These are phyloP conservation scores for Pythium apleroticum DNA, from an alignment of 352 stramenopile species.

Conservation along the genomic window DNA sequence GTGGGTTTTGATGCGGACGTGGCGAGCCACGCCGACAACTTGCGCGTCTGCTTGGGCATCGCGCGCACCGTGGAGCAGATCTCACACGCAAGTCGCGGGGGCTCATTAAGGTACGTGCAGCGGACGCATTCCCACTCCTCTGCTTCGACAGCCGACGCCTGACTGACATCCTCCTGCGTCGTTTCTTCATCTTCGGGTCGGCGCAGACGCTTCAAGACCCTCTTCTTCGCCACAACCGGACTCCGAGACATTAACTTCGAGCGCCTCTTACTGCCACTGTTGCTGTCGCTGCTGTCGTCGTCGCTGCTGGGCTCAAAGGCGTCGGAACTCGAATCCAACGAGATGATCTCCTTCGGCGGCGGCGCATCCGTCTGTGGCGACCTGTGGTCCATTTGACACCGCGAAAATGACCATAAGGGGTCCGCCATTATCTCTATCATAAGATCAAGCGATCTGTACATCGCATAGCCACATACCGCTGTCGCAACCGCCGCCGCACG, in stretches of 20 bases:
- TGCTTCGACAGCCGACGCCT: not conserved
- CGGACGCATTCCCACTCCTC: constrained; percentile 30
- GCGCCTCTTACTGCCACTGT: not conserved
- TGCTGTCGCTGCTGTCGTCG: constrained; percentile 7
- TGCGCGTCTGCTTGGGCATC: constrained; percentile 9
- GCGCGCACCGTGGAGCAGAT: constrained; percentile 19
- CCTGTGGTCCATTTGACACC: constrained; percentile 10
- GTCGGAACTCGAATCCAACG: constrained; percentile 22
- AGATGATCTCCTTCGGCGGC: constrained; percentile 11
- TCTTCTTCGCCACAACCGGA: not conserved
- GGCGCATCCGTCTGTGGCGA: not conserved
- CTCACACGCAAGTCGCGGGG: constrained; percentile 17
- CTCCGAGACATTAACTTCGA: not conserved
- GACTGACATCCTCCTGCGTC: not conserved
- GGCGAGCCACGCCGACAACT: constrained; percentile 29
- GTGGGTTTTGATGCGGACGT: not conserved
- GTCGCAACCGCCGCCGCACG: constrained; percentile 23
- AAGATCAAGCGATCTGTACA: not conserved
- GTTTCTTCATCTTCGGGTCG: constrained; percentile 5
- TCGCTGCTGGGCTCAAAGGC: constrained; percentile 18
- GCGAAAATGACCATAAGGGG: not conserved
- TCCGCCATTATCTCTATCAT: not conserved
- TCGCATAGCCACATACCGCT: constrained; percentile 13
- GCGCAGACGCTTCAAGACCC: constrained; percentile 21
- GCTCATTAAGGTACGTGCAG: constrained; percentile 38